Conservation (phyloP, 2,329 filamentous ascomycete genomes). For the Helminthosporium solani region DNA sequence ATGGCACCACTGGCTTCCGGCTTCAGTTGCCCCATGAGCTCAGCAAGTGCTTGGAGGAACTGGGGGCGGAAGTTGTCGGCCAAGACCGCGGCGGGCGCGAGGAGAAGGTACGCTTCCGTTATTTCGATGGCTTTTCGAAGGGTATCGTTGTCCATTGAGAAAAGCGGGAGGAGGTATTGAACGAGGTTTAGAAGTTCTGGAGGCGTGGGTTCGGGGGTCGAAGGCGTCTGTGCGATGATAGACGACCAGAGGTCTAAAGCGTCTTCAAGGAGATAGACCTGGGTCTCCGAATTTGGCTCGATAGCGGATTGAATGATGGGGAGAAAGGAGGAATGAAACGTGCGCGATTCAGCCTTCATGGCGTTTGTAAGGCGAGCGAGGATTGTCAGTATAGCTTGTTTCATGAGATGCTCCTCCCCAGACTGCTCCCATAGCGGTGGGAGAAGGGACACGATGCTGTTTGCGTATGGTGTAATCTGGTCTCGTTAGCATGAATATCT, state of each 20-base stretch:
- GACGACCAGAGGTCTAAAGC: conserved; percentile 85
- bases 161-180: conserved; percentile 49
- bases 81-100: conserved; percentile 50
- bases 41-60: conserved; percentile 43
- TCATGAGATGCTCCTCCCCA: conserved; percentile 86
- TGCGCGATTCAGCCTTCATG: conserved; percentile 74
- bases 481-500: conserved; percentile 8
- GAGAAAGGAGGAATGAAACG: conserved; percentile 77
- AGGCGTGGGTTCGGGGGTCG: conserved; percentile 44
- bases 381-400: conserved; percentile 86
- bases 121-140: conserved; percentile 52
- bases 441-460: conserved; percentile 77
- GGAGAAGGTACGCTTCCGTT: conserved; percentile 51
- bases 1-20: conserved; percentile 51
- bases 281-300: conserved; percentile 63
- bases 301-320: conserved; percentile 81
- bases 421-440: conserved; percentile 83
- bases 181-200: conserved; percentile 46
- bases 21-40: conserved; percentile 50
- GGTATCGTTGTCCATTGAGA: conserved; percentile 51
- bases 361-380: conserved; percentile 82
- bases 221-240: conserved; percentile 64
- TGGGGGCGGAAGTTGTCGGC: conserved; percentile 43
- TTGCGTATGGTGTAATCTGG: conserved; percentile 65
- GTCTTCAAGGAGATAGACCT: conserved; percentile 83